These are phyloP conservation scores for Exidia glandulosa DNA, from an alignment of 768 basidiomycete species.

Conservation along the genomic window DNA sequence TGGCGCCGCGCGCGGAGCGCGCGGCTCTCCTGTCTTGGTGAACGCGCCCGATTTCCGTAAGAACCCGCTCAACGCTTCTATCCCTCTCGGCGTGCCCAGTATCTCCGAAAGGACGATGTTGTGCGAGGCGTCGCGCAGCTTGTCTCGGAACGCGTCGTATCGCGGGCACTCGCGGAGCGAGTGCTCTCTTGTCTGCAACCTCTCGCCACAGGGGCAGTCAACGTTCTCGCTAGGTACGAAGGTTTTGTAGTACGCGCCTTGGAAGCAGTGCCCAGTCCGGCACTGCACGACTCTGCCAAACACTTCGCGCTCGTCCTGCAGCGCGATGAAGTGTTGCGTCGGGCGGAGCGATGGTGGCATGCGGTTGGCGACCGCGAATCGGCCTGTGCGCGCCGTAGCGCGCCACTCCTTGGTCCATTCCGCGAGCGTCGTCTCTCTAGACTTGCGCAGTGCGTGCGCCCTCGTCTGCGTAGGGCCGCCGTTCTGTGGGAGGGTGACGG, in stretches of 20 bases:
- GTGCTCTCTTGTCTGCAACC: conserved; percentile 15
- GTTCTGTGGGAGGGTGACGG: neutral
- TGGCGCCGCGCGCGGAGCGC: too few species aligned
- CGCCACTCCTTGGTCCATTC: neutral
- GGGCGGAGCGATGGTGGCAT: neutral
- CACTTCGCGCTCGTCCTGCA: conserved; percentile 8
- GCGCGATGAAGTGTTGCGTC: neutral
- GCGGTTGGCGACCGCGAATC: neutral
- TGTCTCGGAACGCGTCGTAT: conserved; percentile 11
- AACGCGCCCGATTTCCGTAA: conserved; percentile 11
- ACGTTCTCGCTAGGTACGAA: conserved; percentile 12
- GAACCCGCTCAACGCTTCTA: conserved; percentile 13
- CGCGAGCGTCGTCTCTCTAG: neutral
- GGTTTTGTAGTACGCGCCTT: conserved; percentile 17
- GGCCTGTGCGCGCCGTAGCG: neutral
- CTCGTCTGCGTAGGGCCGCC: neutral
- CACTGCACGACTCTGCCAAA: conserved; percentile 17
- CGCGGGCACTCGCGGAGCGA: conserved; percentile 14
- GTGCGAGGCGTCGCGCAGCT: conserved; percentile 7
- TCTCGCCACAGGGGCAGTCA: conserved; percentile 17
- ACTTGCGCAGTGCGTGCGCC: neutral
- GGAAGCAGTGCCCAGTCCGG: conserved; percentile 17
- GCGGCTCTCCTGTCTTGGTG: conserved; percentile 6
- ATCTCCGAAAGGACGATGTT: conserved; percentile 9
- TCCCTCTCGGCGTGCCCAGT: conserved; percentile 14